Evolutionary conservation across 148 eudicot species (phyloP).

Genomic region (Polygonum maritimum): DNA sequence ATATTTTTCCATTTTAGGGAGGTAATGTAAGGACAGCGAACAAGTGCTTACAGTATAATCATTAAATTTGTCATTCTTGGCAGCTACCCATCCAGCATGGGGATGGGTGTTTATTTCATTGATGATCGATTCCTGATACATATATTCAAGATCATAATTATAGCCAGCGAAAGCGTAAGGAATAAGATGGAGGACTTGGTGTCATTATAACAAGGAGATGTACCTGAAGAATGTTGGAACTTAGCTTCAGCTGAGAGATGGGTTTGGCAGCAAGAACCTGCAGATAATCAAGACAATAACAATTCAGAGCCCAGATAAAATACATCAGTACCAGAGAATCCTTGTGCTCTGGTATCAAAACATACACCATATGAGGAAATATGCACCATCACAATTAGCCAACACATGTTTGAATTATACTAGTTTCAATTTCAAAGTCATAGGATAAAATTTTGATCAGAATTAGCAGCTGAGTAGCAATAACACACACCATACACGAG

Average conservation of each 20-base stretch:
- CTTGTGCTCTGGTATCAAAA: background rate
- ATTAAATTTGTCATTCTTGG: constrained; percentile 51
- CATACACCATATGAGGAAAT: background rate
- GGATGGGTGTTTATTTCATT: constrained; percentile 46
- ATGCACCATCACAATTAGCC: background rate
- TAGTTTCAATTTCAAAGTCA: background rate
- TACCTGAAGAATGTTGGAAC: constrained; percentile 74
- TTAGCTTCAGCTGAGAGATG: constrained; percentile 27
- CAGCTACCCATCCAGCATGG: constrained; percentile 84
- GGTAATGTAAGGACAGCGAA: background rate
- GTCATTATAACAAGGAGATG: background rate
- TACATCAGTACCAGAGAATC: background rate
- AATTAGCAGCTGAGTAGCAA: background rate
- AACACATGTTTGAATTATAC: background rate
- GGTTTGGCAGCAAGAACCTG: constrained; percentile 45
- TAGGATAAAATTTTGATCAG: background rate
- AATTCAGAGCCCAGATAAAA: background rate
- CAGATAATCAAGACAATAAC: background rate
- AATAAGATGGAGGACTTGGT: background rate
- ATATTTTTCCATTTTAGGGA: background rate
- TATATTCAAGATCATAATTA: background rate
- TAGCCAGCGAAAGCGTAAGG: background rate
- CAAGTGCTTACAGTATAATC: constrained; percentile 54
- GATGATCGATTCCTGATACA: constrained; percentile 55
- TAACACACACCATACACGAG: background rate